phyloP scores from a whole-genome alignment of 2,329 filamentous ascomycete species.

The Cladosporium velox region DNA sequence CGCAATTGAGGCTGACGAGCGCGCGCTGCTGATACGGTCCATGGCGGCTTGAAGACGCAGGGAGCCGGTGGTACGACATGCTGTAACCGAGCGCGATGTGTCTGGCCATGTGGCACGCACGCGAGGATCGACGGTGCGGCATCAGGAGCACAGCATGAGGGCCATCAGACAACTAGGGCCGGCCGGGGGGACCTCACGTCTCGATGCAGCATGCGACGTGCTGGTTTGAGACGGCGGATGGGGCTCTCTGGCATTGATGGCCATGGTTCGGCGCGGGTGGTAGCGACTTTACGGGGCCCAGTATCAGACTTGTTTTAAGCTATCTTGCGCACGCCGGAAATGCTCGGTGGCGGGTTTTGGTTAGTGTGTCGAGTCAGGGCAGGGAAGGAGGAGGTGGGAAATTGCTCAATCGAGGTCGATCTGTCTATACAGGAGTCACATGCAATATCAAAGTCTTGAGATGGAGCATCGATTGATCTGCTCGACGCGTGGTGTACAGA shows the following conservation, averaged over 20 bases:
- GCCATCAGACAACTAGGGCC: neutral
- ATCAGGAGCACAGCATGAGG: slow-evolving; percentile 11
- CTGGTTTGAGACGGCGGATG: neutral
- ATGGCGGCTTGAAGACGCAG: neutral
- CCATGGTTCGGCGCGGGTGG: slow-evolving; percentile 2
- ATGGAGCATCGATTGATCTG: neutral
- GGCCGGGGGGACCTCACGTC: slow-evolving; percentile 13
- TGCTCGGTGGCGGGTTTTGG: slow-evolving; percentile 2
- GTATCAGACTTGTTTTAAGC: slow-evolving; percentile 16
- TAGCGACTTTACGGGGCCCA: slow-evolving; percentile 10
- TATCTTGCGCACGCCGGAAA: slow-evolving; percentile 7
- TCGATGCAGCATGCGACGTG: neutral
- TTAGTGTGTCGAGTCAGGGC: neutral
- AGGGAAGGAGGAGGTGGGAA: neutral
- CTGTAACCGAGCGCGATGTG: slow-evolving; percentile 3
- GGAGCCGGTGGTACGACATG: slow-evolving; percentile 6
- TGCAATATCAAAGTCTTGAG: neutral
- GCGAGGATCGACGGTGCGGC: slow-evolving; percentile 21
- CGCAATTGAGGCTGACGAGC: neutral
- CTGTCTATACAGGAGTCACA: neutral
- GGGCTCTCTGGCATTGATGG: neutral
- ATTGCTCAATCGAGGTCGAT: neutral
- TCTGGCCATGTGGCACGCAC: slow-evolving; percentile 19
- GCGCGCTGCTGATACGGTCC: neutral
- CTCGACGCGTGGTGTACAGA: neutral